Percentiles rank a stretch among this genome's conserved stretches.
Conservation (phyloP, 164 flowering plant genomes). For the Chimonanthus praecox region DNA sequence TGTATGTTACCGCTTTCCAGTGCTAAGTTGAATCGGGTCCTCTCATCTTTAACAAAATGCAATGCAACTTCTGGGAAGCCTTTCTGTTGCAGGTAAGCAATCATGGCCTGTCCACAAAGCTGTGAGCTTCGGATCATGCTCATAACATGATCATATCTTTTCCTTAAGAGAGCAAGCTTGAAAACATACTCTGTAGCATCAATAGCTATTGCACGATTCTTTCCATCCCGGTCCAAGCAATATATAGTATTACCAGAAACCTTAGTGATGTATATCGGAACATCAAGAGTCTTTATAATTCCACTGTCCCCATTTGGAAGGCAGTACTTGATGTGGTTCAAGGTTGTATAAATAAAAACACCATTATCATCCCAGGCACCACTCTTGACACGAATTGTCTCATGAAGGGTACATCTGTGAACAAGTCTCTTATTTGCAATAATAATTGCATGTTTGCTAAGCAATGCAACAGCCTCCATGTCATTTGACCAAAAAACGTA, state of each 20-base stretch:
- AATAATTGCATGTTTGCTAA: constrained; percentile 82
- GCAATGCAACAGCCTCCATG: constrained; percentile 88
- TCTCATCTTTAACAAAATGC: constrained; percentile 90
- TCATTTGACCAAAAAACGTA: constrained; percentile 88
- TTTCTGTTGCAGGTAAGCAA: constrained; percentile 91
- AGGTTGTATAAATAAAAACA: constrained; percentile 81
- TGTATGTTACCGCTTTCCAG: constrained; percentile 87
- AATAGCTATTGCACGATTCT: constrained; percentile 51
- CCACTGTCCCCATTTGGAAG: constrained; percentile 86
- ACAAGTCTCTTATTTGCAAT: constrained; percentile 81
- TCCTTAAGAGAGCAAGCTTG: constrained; percentile 52
- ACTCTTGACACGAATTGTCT: constrained; percentile 89
- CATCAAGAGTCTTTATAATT: constrained; percentile 73
- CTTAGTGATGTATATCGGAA: constrained; percentile 68
- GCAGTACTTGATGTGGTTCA: constrained; percentile 84
- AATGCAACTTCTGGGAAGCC: constrained; percentile 92
- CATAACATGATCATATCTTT: constrained; percentile 80
- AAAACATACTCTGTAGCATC: constrained; percentile 86
- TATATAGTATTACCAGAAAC: constrained; percentile 58
- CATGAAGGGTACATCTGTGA: constrained; percentile 86
- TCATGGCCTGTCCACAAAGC: constrained; percentile 92
- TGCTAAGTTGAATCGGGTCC: constrained; percentile 77
- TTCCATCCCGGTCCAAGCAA: constrained; percentile 74
- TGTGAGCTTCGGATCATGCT: constrained; percentile 68
- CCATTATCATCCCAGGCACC: constrained; percentile 94